Evolutionary conservation across 352 stramenopile species (phyloP).

Genomic region (Thalassiosira hispida): DNA sequence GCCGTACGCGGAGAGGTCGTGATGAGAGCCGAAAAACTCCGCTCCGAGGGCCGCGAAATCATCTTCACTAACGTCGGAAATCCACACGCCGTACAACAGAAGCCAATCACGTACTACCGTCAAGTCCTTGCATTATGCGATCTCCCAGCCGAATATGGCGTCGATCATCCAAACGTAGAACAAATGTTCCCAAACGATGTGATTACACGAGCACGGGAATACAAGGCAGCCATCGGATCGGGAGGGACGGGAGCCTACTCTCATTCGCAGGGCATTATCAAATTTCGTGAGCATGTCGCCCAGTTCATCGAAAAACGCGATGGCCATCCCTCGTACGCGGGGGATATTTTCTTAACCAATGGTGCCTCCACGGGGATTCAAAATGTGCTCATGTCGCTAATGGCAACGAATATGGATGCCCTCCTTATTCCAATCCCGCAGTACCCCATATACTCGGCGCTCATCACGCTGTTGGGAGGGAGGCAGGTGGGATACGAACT

Average conservation of each 20-base stretch:
- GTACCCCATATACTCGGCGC: constrained; percentile 99
- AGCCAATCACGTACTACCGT: constrained; percentile 90
- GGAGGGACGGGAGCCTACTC: constrained; percentile 82
- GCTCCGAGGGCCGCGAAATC: constrained; percentile 92
- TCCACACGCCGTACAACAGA: constrained; percentile 94
- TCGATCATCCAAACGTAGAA: constrained; percentile 68
- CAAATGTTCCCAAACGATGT: constrained; percentile 77
- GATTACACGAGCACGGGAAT: constrained; percentile 66
- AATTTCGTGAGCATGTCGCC: constrained; percentile 79
- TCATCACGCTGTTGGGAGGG: constrained; percentile 94
- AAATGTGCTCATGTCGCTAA: constrained; percentile 91
- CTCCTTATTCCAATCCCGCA: constrained; percentile 91
- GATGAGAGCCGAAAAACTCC: constrained; percentile 80
- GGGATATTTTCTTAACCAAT: constrained; percentile 95
- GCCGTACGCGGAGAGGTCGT: too few species aligned
- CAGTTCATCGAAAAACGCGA: constrained; percentile 80
- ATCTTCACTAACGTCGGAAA: constrained; percentile 99
- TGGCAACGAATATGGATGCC: constrained; percentile 82
- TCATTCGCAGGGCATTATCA: constrained; percentile 71
- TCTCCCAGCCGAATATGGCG: constrained; percentile 67
- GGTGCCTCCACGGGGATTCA: constrained; percentile 94
- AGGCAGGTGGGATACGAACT: constrained; percentile 96
- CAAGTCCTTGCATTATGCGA: constrained; percentile 83
- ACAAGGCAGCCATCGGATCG: constrained; percentile 68
- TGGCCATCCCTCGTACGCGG: constrained; percentile 46